Conservation (phyloP, 176 grass and related monocot species). For the maize (Zea mays) region DNA sequence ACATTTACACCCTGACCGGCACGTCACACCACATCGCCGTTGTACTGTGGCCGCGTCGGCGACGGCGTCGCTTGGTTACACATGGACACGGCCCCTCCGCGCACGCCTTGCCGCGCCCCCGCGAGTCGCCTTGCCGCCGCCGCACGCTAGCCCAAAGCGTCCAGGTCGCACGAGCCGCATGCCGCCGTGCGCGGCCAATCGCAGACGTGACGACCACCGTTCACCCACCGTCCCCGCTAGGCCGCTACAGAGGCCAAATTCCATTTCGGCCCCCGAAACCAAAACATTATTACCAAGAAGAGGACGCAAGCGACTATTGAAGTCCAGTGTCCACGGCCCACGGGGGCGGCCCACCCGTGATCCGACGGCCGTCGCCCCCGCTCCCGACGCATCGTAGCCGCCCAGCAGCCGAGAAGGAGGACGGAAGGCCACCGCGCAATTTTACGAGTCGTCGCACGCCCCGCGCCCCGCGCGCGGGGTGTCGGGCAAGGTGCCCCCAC, state of each 20-base stretch:
- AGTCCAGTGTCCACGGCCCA: neutral
- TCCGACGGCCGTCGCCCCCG: slow-evolving; percentile 20
- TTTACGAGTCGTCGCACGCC: slow-evolving; percentile 21
- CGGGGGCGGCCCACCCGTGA: neutral
- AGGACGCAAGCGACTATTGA: neutral
- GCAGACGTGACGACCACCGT: slow-evolving; percentile 15
- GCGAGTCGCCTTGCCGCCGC: slow-evolving; percentile 29
- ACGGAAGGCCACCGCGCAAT: neutral
- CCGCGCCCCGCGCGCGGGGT: slow-evolving; percentile 9
- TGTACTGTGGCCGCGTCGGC: slow-evolving; percentile 28
- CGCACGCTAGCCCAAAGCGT: slow-evolving; percentile 21
- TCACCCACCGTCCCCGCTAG: neutral
- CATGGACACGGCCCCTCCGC: neutral
- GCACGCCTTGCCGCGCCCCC: slow-evolving; percentile 19
- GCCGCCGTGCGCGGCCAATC: slow-evolving; percentile 47
- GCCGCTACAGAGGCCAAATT: neutral
- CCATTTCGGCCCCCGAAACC: neutral
- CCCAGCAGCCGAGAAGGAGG: neutral
- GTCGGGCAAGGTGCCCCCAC: slow-evolving; percentile 49
- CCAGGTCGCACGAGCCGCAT: slow-evolving; percentile 23
- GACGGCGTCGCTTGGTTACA: slow-evolving; percentile 9
- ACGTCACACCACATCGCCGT: neutral
- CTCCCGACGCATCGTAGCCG: neutral
- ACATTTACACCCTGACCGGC: neutral
- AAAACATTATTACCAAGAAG: neutral